Conservation (phyloP, 2,329 filamentous ascomycete genomes). For the Exophiala spinifera region DNA sequence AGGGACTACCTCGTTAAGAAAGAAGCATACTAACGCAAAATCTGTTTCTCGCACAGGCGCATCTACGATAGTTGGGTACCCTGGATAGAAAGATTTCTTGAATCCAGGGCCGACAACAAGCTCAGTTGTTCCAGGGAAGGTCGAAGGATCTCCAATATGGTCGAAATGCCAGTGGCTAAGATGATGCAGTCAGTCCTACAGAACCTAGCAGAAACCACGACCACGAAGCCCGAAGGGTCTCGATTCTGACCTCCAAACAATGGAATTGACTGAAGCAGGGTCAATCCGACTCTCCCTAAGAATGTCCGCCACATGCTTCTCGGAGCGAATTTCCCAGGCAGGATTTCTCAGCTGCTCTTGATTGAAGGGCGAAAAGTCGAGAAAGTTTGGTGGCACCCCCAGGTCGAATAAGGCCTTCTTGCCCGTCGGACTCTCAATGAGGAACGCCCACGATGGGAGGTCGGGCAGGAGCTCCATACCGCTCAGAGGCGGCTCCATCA, state of each 20-base stretch:
- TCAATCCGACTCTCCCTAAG: conserved; percentile 20
- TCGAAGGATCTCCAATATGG: conserved; percentile 40
- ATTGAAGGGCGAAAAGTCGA: conserved; percentile 21
- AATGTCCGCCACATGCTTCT: conserved; percentile 27
- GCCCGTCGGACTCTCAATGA: conserved; percentile 13
- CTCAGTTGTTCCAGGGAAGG: conserved; percentile 46
- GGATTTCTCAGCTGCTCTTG: no score
- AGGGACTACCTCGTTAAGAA: no score
- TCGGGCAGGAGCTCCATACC: conserved; percentile 20
- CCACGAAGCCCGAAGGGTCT: conserved; percentile 46
- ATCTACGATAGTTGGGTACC: conserved; percentile 42
- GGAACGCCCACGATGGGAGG: conserved; percentile 19
- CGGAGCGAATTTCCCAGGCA: conserved; percentile 21
- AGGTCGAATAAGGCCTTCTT: conserved; percentile 33
- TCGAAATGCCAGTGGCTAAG: no score
- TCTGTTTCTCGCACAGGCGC: conserved; percentile 38
- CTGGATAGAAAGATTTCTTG: conserved; percentile 46
- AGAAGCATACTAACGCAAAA: conserved; percentile 21
- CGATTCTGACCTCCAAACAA: conserved; percentile 32
- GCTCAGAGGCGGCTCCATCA: no score
- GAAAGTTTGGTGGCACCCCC: conserved; percentile 33
- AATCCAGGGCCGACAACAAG: conserved; percentile 55
- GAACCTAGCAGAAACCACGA: no score
- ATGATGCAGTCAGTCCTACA: no score
- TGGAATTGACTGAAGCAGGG: conserved; percentile 4